A percentile compares a stretch with the other conserved stretches of the same genome.
These are phyloP conservation scores for Fusarium scirpi DNA, from an alignment of 2,329 filamentous ascomycete species.

Conservation along the genomic window DNA sequence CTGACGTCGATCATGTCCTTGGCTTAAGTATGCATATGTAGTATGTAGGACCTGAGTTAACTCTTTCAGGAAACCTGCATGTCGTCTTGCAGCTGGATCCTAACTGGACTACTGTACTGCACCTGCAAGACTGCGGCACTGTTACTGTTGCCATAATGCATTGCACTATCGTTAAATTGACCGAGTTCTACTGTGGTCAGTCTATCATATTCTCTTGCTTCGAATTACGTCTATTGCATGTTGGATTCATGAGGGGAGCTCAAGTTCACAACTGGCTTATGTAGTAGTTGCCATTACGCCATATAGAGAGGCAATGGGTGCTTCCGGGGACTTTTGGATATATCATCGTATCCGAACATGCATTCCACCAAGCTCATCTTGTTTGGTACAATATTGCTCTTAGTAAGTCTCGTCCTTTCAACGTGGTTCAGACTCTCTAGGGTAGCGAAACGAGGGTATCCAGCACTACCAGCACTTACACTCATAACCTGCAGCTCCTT, in stretches of 20 bases:
- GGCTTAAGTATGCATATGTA: background rate
- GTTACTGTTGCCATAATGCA: background rate
- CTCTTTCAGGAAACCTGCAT: background rate
- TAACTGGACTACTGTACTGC: background rate
- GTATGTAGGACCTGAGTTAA: slow-evolving; percentile 39
- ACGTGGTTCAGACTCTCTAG: background rate
- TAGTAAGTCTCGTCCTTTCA: background rate
- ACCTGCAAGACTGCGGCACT: background rate
- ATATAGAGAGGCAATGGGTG: background rate
- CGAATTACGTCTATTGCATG: background rate
- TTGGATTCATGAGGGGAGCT: background rate
- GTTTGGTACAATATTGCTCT: background rate
- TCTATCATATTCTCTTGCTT: background rate
- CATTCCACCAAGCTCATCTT: background rate
- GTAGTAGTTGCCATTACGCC: background rate
- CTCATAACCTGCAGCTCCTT: background rate
- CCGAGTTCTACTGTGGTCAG: background rate
- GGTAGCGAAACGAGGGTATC: background rate
- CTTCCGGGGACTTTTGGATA: background rate
- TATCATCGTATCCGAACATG: background rate
- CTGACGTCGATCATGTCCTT: background rate
- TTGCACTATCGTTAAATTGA: background rate
- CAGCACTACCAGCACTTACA: background rate
- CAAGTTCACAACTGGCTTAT: background rate
- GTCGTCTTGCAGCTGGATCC: background rate